Percentiles rank a stretch among this genome's conserved stretches.
Conservation (phyloP, 2,329 filamentous ascomycete genomes). For the Xylariaceae sp. region DNA sequence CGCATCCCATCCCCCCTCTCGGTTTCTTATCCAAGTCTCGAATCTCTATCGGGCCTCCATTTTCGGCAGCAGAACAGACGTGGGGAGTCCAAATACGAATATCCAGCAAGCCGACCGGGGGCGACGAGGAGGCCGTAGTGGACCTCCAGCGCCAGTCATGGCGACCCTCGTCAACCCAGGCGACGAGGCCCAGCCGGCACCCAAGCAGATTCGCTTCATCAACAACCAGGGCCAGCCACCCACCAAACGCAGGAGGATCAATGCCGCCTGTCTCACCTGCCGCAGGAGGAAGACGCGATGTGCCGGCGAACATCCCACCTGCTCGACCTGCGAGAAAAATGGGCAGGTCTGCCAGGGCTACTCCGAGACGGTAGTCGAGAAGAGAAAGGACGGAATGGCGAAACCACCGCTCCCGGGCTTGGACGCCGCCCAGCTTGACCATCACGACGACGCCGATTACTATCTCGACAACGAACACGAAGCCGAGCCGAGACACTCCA, state of each 20-base stretch:
- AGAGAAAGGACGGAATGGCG: slow-evolving; percentile 33
- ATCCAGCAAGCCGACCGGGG: slow-evolving; percentile 1
- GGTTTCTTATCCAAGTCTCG: slow-evolving; percentile 1
- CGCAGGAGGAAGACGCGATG: slow-evolving; percentile 72
- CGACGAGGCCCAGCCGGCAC: slow-evolving; percentile 36
- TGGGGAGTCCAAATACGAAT: neutral
- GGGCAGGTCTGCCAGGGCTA: slow-evolving; percentile 66
- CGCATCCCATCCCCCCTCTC: slow-evolving; percentile 7
- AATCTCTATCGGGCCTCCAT: neutral
- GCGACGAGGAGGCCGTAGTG: slow-evolving; percentile 7
- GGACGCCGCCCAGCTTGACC: slow-evolving; percentile 27
- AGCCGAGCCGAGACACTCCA: slow-evolving; percentile 24
- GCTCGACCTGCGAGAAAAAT: slow-evolving; percentile 68
- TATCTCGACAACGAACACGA: slow-evolving; percentile 31
- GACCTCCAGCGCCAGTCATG: slow-evolving; percentile 32
- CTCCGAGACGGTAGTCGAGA: slow-evolving; percentile 47
- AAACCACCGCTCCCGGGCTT: slow-evolving; percentile 7
- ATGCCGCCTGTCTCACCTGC: slow-evolving; percentile 72
- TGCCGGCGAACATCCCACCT: slow-evolving; percentile 65
- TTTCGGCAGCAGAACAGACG: neutral
- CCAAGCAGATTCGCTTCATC: slow-evolving; percentile 69
- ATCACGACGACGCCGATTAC: slow-evolving; percentile 35
- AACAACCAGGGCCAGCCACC: slow-evolving; percentile 77
- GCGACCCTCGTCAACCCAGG: slow-evolving; percentile 38
- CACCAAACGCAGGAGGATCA: slow-evolving; percentile 72